Conservation (phyloP, 2,329 filamentous ascomycete species). For the Endoconidiophora polonica region DNA sequence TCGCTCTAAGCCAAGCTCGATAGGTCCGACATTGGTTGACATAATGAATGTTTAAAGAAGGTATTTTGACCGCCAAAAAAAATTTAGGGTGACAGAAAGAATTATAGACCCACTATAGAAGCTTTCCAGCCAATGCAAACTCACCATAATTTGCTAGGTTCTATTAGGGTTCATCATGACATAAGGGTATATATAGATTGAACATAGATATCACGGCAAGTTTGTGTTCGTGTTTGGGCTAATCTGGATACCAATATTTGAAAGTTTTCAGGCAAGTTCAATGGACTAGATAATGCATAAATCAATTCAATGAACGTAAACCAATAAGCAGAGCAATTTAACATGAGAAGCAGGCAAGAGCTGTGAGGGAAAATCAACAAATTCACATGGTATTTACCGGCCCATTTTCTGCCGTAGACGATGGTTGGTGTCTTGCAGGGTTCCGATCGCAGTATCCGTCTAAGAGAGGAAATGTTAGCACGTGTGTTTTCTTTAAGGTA, state of each 20-base stretch:
- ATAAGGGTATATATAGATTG: too few species aligned
- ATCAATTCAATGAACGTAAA: conserved; percentile 5
- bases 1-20: too few species aligned
- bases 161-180: too few species aligned
- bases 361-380: neutral
- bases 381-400: neutral
- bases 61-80: neutral
- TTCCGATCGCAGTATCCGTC: conserved; percentile 52
- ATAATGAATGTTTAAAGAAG: neutral
- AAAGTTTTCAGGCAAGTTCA: neutral
- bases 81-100: neutral
- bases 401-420: conserved; percentile 13
- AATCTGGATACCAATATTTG: too few species aligned
- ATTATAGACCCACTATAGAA: too few species aligned
- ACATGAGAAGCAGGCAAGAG: neutral
- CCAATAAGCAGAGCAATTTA: neutral
- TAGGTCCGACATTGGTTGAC: neutral
- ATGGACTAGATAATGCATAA: neutral
- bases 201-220: too few species aligned
- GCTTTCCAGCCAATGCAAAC: too few species aligned
- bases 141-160: too few species aligned
- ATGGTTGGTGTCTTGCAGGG: conserved; percentile 11
- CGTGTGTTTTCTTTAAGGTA: neutral
- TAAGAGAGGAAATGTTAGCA: conserved; percentile 21
- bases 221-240: too few species aligned